These are phyloP conservation scores for Pseudogymnoascus destructans DNA, from an alignment of 2,329 filamentous ascomycete species.

Conservation along the genomic window DNA sequence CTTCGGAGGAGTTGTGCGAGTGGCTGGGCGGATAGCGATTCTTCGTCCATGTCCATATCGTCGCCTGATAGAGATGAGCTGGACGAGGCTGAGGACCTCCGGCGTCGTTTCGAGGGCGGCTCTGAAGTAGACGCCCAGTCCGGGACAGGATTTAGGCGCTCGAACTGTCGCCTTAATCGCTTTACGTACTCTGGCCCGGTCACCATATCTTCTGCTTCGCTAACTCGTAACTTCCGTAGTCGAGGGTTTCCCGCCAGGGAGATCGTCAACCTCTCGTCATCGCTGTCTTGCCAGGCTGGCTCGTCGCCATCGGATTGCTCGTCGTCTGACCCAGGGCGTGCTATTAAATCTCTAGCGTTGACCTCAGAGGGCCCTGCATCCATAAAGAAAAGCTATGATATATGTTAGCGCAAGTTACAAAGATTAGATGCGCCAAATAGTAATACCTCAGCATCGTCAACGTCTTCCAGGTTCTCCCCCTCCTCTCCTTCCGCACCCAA, in stretches of 20 bases:
- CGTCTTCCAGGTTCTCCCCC: slow-evolving; percentile 43
- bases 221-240: slow-evolving; percentile 69
- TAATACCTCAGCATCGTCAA: slow-evolving; percentile 56
- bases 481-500: slow-evolving; percentile 24
- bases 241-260: slow-evolving; percentile 66
- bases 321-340: slow-evolving; percentile 19
- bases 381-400: slow-evolving; percentile 27
- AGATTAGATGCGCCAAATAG: slow-evolving; percentile 10
- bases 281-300: slow-evolving; percentile 84
- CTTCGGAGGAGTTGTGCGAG: slow-evolving; percentile 70
- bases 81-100: slow-evolving; percentile 37
- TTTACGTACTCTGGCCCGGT: slow-evolving; percentile 74
- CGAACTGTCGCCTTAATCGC: slow-evolving; percentile 66
- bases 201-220: slow-evolving; percentile 74
- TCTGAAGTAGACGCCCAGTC: slow-evolving; percentile 44
- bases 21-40: slow-evolving; percentile 56
- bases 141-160: slow-evolving; percentile 45
- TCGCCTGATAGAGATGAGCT: slow-evolving; percentile 28
- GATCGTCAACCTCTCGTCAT: slow-evolving; percentile 76
- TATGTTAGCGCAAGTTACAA: slow-evolving; percentile 1
- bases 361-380: slow-evolving; percentile 23
- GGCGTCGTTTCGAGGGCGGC: slow-evolving; percentile 37
- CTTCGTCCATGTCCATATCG: slow-evolving; percentile 40
- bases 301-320: slow-evolving; percentile 33
- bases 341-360: slow-evolving; percentile 17